Evolutionary conservation across 495 filamentous ascomycete genomes (phyloP), one percentile per base, ranked within the genome.

Genomic region (Tuber borchii): DNA sequence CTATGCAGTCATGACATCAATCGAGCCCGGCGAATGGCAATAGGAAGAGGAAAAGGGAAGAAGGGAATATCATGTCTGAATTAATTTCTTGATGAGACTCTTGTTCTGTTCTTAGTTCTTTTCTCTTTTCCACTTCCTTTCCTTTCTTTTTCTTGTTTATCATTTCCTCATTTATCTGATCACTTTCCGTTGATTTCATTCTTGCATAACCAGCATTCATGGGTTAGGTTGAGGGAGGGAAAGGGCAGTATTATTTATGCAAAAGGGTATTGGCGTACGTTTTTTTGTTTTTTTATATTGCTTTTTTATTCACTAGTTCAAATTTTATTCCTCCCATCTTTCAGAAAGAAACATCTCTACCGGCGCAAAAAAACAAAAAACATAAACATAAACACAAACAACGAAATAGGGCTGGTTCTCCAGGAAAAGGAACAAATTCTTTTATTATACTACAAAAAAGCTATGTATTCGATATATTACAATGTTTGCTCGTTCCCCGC

Each of bases 1-100:
- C 56, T 34, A 65, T 65, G 56, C 56, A 65, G 26, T 65, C 56
- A 65, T 65, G 56, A 65, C 56, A 65, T 65, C 56, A 65, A 65
- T 65, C 26, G 56, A 34, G 56, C 16, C 31, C 56, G 26, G 56
- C 14, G 26, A 65, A 65, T 65, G 26, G 56, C 56, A 16, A 34
- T 61, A 61, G n/a, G 56, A 65, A 65, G 56, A 34, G 56, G 26
- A 65, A 34, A 34, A 34, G 56, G 56, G 56, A 34, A 34, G 56
- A 65, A 34, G 56, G 26, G 26, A 31, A 65, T 65, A 34, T 65
- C 14, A 65, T 34, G 26, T 65, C 56, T 34, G 26, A 34, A 26
- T 65, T 31, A 19, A 34, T 65, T 65, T 65, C 56, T 34, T 65
- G 56, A 65, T 34, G 56, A 65, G 34, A 31, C 26, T 34, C 56